A percentile compares a stretch with the other conserved stretches of the same genome.
These are phyloP conservation scores for Kalmanozyma brasiliensis DNA, from an alignment of 1,284 basidiomycete species.

Conservation along the genomic window DNA sequence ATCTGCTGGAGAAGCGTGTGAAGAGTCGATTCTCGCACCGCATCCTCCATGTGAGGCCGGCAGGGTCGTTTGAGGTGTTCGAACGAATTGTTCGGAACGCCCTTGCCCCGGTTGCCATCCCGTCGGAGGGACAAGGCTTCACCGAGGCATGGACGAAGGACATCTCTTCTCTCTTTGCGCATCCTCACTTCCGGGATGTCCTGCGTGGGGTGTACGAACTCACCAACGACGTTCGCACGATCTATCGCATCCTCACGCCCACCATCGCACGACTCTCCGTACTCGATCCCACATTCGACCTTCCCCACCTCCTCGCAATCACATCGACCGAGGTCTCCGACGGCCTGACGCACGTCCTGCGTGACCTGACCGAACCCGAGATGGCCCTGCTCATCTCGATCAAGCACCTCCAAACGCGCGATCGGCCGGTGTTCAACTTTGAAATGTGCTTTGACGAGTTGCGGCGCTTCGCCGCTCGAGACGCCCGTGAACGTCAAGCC, in stretches of 20 bases:
- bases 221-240: slow-evolving; percentile 48
- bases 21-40: slow-evolving; percentile 65
- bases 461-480: slow-evolving; percentile 44
- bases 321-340: slow-evolving; percentile 27
- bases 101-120: slow-evolving; percentile 1
- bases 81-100: slow-evolving; percentile 46
- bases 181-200: slow-evolving; percentile 25
- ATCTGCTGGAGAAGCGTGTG: slow-evolving; percentile 65
- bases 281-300: slow-evolving; percentile 9
- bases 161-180: slow-evolving; percentile 21
- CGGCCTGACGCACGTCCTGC: slow-evolving; percentile 17
- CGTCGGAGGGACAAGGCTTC: not conserved
- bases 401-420: slow-evolving; percentile 59
- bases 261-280: slow-evolving; percentile 15
- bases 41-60: slow-evolving; percentile 57
- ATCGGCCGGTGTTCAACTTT: slow-evolving; percentile 63
- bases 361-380: slow-evolving; percentile 55
- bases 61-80: slow-evolving; percentile 31
- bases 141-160: slow-evolving; percentile 33
- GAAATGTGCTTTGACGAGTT: slow-evolving; percentile 64
- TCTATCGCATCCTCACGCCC: slow-evolving; percentile 33
- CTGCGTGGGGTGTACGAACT: slow-evolving; percentile 49
- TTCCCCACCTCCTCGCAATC: slow-evolving; percentile 17
- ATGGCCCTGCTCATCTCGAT: slow-evolving; percentile 61
- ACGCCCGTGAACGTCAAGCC: slow-evolving; percentile 27